phyloP scores from a whole-genome alignment of 2,329 filamentous ascomycete species.

The Microcera coccophila region DNA sequence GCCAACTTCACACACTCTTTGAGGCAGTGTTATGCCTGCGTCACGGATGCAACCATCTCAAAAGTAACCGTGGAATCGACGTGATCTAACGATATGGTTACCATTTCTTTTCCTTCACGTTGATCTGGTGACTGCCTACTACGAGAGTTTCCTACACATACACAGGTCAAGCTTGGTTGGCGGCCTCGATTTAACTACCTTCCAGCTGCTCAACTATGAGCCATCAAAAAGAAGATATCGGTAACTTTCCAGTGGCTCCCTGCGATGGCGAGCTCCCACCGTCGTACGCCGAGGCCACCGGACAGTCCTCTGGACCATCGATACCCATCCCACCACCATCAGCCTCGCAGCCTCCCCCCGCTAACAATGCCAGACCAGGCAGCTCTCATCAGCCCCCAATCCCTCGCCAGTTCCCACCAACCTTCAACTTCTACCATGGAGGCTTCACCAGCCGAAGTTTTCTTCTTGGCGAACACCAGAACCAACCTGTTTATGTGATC shows the following conservation, averaged over 20 bases:
- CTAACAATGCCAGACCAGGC: not conserved
- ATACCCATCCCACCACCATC: not conserved
- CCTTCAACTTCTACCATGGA: slow-evolving; percentile 20
- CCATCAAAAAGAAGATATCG: not conserved
- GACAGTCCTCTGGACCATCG: not conserved
- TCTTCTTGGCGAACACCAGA: slow-evolving; percentile 17
- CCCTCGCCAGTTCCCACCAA: slow-evolving; percentile 17
- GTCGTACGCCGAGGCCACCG: not conserved
- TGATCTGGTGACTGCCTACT: too few species aligned
- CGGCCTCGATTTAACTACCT: too few species aligned
- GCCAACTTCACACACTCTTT: too few species aligned
- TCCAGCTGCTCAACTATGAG: too few species aligned
- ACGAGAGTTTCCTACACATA: too few species aligned
- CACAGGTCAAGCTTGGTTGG: too few species aligned
- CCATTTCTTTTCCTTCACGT: too few species aligned
- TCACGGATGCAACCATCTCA: too few species aligned
- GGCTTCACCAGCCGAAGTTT: slow-evolving; percentile 6
- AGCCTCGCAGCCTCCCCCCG: not conserved
- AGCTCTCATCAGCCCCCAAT: slow-evolving; percentile 4
- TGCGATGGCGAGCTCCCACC: not conserved
- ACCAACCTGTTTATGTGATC: slow-evolving; percentile 20
- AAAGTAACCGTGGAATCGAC: too few species aligned
- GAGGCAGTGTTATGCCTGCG: too few species aligned
- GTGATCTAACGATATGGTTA: too few species aligned
- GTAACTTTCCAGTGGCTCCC: not conserved